Evolutionary conservation across 2,329 filamentous ascomycete genomes (phyloP).

Genomic region (Fusarium euwallaceae): DNA sequence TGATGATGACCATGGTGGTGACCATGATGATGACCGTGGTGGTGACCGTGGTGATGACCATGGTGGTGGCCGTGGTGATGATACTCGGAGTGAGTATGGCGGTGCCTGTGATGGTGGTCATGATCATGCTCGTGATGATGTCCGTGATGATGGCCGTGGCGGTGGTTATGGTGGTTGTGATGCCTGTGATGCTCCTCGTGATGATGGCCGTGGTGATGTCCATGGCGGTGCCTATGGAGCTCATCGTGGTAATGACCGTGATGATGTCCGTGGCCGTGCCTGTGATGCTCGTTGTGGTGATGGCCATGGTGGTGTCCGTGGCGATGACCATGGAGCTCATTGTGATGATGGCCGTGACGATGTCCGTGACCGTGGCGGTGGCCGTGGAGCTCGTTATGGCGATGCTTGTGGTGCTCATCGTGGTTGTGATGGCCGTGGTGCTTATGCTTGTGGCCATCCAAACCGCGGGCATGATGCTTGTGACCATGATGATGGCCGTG

Average conservation of each 20-base stretch:
- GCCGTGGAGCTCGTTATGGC: conserved; percentile 3
- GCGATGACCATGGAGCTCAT: neutral
- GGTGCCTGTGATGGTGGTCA: conserved; percentile 25
- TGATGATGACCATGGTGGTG: conserved; percentile 6
- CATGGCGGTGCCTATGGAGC: neutral
- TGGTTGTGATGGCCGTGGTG: neutral
- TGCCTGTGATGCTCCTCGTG: neutral
- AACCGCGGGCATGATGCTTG: conserved; percentile 3
- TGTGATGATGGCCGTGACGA: conserved; percentile 5
- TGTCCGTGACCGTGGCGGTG: conserved; percentile 15
- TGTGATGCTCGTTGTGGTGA: neutral
- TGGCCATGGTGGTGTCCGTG: conserved; percentile 3
- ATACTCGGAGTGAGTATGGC: conserved; percentile 17
- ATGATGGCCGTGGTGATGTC: neutral
- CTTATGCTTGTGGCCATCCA: neutral
- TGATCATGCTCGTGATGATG: conserved; percentile 17
- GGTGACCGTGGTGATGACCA: conserved; percentile 3
- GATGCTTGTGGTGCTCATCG: neutral
- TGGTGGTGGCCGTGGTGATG: conserved; percentile 13
- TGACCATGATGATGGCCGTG: conserved; percentile 2
- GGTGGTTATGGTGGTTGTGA: conserved; percentile 8
- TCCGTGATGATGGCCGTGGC: conserved; percentile 13
- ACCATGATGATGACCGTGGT: conserved; percentile 14
- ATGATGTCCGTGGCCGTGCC: conserved; percentile 4
- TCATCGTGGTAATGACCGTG: conserved; percentile 1